A percentile compares a stretch with the other conserved stretches of the same genome.
Evolutionary conservation across 2,329 filamentous ascomycete species (phyloP).

Genomic region (Colletotrichum karsti): DNA sequence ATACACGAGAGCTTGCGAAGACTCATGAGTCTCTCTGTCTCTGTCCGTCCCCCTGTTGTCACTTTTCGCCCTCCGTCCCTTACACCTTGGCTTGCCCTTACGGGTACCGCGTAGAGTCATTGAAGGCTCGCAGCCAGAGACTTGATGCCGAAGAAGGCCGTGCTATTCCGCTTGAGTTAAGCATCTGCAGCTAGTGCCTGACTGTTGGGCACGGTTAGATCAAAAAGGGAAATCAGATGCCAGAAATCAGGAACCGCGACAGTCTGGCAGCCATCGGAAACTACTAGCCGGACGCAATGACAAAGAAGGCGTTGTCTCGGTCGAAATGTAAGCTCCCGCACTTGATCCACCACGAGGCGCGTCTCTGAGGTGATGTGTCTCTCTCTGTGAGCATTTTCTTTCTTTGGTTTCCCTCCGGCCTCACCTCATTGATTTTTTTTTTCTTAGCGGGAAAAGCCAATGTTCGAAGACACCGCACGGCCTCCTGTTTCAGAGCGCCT

Average conservation of each 20-base stretch:
- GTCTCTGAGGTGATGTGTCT: background rate
- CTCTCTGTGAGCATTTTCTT: background rate
- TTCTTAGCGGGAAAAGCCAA: background rate
- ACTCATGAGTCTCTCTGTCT: background rate
- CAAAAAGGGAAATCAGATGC: background rate
- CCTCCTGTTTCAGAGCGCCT: slow-evolving; percentile 18
- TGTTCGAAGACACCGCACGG: background rate
- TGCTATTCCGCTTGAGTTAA: background rate
- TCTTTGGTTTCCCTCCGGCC: background rate
- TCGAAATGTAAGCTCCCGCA: background rate
- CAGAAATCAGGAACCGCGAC: background rate
- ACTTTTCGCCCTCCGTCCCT: background rate
- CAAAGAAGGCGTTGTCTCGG: background rate
- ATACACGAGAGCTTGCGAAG: background rate
- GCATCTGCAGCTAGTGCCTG: background rate
- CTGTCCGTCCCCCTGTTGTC: background rate
- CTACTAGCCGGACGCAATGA: background rate
- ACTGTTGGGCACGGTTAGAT: background rate
- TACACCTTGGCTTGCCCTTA: background rate
- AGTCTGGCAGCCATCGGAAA: background rate
- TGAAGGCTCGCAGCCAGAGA: background rate
- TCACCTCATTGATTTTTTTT: too few relatives aligned
- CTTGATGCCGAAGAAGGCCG: background rate
- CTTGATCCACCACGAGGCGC: background rate
- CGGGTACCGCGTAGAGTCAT: too few relatives aligned